These are phyloP conservation scores for Holtermanniella nyarrowii DNA, from an alignment of 768 basidiomycete genomes.

Conservation along the genomic window DNA sequence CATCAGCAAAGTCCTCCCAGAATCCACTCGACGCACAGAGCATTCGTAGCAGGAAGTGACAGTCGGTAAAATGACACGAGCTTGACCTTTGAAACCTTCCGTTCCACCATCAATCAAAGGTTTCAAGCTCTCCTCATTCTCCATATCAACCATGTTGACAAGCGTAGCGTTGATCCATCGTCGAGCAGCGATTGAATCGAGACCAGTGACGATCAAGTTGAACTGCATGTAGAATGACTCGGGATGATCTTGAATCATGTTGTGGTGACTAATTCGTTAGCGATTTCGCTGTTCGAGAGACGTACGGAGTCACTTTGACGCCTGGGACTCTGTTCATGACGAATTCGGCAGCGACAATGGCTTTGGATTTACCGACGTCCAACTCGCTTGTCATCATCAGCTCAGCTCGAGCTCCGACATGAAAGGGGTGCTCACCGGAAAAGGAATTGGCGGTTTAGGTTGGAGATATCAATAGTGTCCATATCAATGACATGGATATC, in stretches of 20 bases:
- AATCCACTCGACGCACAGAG: conserved; percentile 45
- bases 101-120: conserved; percentile 98
- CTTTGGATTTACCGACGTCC: conserved; percentile 91
- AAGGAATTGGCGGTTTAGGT: conserved; percentile 93
- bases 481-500: conserved; percentile 99
- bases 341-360: conserved; percentile 85
- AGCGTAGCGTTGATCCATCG: conserved; percentile 99
- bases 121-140: conserved; percentile 83
- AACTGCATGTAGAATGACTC: conserved; percentile 94
- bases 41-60: conserved; percentile 97
- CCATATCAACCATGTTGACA: conserved; percentile 86
- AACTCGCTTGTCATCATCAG: conserved; percentile 24
- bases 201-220: conserved; percentile 89
- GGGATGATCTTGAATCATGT: conserved; percentile 96
- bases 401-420: not conserved
- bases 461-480: conserved; percentile 99
- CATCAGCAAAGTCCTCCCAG: not conserved
- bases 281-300: conserved; percentile 6
- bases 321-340: conserved; percentile 94
- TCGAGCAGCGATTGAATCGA: conserved; percentile 93
- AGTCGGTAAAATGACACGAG: conserved; percentile 89
- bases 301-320: conserved; percentile 91
- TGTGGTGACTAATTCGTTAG: conserved; percentile 60
- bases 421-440: conserved; percentile 69
- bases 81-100: conserved; percentile 99